phyloP scores from a whole-genome alignment of 768 basidiomycete species.

The Termitomyces sp. region DNA sequence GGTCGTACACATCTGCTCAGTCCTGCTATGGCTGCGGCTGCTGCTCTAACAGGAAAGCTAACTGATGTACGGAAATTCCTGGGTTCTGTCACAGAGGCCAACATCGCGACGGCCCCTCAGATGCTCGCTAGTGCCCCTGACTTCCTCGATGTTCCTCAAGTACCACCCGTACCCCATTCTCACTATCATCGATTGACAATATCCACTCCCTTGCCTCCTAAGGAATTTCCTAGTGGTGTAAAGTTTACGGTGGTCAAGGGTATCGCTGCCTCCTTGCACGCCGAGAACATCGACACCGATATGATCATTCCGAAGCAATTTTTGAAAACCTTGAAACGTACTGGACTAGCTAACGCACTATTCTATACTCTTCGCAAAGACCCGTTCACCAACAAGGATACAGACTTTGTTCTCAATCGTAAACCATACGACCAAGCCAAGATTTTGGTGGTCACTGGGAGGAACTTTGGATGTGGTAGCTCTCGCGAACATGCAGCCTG shows the following conservation, averaged over 20 bases:
- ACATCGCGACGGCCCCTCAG: conserved; percentile 41
- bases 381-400: conserved; percentile 71
- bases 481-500: conserved; percentile 90
- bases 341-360: conserved; percentile 79
- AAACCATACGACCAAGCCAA: conserved; percentile 70
- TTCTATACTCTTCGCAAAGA: conserved; percentile 79
- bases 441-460: conserved; percentile 79
- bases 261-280: conserved; percentile 73
- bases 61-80: conserved; percentile 81
- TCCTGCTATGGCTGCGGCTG: conserved; percentile 93
- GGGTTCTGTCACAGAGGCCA: conserved; percentile 40
- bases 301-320: conserved; percentile 95
- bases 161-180: conserved; percentile 43
- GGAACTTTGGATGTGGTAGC: conserved; percentile 91
- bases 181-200: conserved; percentile 29
- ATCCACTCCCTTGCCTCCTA: conserved; percentile 32
- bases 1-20: conserved; percentile 86
- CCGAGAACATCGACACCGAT: conserved; percentile 87
- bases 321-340: conserved; percentile 86
- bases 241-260: conserved; percentile 71
- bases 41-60: conserved; percentile 80
- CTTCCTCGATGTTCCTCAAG: conserved; percentile 69
- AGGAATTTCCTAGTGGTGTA: conserved; percentile 43
- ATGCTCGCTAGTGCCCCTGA: conserved; percentile 65
- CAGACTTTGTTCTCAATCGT: conserved; percentile 81